phyloP scores from a whole-genome alignment of 2,329 filamentous ascomycete species.

The Cladophialophora exuberans region DNA sequence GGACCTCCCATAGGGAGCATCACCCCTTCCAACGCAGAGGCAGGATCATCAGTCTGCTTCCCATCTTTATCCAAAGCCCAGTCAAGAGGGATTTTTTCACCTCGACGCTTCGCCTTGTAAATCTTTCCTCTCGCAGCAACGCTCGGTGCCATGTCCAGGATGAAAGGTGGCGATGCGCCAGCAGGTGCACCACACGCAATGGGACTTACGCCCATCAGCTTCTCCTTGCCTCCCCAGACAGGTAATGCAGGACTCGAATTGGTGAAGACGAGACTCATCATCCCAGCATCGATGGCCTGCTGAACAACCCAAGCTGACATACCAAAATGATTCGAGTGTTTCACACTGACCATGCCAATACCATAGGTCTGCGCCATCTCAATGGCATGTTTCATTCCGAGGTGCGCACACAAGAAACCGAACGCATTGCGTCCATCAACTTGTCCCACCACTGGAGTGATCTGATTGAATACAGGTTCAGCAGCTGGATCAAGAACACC shows the following conservation, averaged over 20 bases:
- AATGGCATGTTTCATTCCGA: conserved; percentile 69
- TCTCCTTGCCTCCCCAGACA: conserved; percentile 68
- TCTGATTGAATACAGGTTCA: conserved; percentile 59
- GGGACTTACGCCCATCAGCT: conserved; percentile 73
- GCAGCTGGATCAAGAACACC: conserved; percentile 68
- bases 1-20: conserved; percentile 88
- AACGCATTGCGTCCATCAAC: conserved; percentile 72
- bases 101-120: conserved; percentile 48
- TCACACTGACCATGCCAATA: conserved; percentile 76
- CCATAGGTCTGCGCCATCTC: conserved; percentile 66
- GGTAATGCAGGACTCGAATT: conserved; percentile 74
- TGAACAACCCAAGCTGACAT: conserved; percentile 83
- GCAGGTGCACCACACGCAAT: conserved; percentile 76
- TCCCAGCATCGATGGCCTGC: conserved; percentile 71
- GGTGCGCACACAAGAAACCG: conserved; percentile 71
- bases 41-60: conserved; percentile 70
- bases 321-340: conserved; percentile 80
- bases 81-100: conserved; percentile 50
- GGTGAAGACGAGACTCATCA: conserved; percentile 73
- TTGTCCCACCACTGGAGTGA: conserved; percentile 72
- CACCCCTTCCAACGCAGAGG: conserved; percentile 70
- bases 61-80: conserved; percentile 79
- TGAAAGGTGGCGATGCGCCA: conserved; percentile 61
- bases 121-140: conserved; percentile 51
- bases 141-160: conserved; percentile 51